Percentiles rank a stretch among this genome's conserved stretches.
Evolutionary conservation across 2,329 filamentous ascomycete genomes (phyloP).

Genomic region (Beauveria varroae): DNA sequence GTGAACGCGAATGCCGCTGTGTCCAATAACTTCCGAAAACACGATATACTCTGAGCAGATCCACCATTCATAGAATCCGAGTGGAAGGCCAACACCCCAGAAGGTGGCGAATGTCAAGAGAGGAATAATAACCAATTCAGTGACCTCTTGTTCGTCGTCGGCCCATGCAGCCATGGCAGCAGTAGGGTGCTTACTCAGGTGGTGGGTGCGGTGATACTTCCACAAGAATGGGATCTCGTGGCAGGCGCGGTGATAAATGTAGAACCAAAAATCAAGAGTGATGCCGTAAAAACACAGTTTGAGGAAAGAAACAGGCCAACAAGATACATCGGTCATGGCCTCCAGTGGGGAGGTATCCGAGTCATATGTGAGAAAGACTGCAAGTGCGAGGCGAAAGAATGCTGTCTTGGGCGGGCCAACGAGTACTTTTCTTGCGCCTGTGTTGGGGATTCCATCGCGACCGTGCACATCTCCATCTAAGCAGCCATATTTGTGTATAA

Average conservation of each 20-base stretch:
- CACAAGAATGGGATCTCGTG: constrained; percentile 58
- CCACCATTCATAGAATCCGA: constrained; percentile 41
- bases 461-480: constrained; percentile 24
- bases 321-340: constrained; percentile 19
- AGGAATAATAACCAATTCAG: constrained; percentile 33
- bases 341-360: constrained; percentile 16
- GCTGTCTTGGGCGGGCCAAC: constrained; percentile 11
- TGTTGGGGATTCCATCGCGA: constrained; percentile 27
- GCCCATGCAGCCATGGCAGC: constrained; percentile 44
- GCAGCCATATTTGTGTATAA: constrained; percentile 23
- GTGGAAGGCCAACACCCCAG: constrained; percentile 27
- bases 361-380: constrained; percentile 17
- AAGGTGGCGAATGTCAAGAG: constrained; percentile 29
- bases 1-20: constrained; percentile 31
- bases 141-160: constrained; percentile 27
- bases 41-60: constrained; percentile 36
- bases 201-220: constrained; percentile 62
- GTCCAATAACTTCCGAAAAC: constrained; percentile 30
- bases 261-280: constrained; percentile 34
- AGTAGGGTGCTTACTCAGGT: constrained; percentile 60
- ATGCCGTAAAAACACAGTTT: constrained; percentile 68
- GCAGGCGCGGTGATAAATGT: constrained; percentile 59
- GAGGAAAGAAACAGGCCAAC: constrained; percentile 16
- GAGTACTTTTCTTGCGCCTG: constrained; percentile 17
- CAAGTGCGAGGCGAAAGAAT: not conserved